Evolutionary conservation across 768 basidiomycete genomes (phyloP).

Genomic region (Amanita phalloides): DNA sequence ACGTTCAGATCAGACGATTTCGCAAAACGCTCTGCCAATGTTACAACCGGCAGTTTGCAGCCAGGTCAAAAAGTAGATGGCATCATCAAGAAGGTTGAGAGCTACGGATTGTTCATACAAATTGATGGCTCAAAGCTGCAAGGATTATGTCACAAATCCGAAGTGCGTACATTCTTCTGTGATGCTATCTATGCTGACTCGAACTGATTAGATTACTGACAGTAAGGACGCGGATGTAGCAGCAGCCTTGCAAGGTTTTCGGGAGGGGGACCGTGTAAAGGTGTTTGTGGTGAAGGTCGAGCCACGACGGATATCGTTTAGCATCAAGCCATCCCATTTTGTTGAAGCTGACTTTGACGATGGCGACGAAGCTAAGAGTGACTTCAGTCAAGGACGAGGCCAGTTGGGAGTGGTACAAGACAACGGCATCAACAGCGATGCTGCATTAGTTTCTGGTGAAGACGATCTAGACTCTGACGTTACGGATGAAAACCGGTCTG

Average conservation of each 20-base stretch:
- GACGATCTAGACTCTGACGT: neutral
- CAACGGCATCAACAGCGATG: constrained; percentile 18
- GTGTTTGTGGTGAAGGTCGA: constrained; percentile 68
- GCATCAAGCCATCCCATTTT: constrained; percentile 87
- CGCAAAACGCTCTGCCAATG: constrained; percentile 24
- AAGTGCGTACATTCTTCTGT: constrained; percentile 36
- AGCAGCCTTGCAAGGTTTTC: constrained; percentile 71
- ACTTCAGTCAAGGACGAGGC: constrained; percentile 6
- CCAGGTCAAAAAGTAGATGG: constrained; percentile 79
- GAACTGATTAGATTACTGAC: constrained; percentile 65
- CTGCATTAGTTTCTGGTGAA: constrained; percentile 8
- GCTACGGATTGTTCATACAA: constrained; percentile 88
- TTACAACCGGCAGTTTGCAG: constrained; percentile 44
- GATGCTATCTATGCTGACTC: neutral
- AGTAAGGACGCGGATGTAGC: constrained; percentile 72
- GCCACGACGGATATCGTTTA: constrained; percentile 70
- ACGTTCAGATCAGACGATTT: constrained; percentile 66
- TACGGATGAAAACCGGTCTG: neutral
- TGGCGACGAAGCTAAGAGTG: constrained; percentile 10
- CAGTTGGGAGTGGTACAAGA: constrained; percentile 2
- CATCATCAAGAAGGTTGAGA: constrained; percentile 69
- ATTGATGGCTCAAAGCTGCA: constrained; percentile 77
- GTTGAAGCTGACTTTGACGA: constrained; percentile 20
- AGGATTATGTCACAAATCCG: constrained; percentile 90
- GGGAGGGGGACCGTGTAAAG: constrained; percentile 80